A percentile compares a stretch with the other conserved stretches of the same genome.
Conservation (phyloP, 75 land plant genomes). For the Adiantum capillusveneris region DNA sequence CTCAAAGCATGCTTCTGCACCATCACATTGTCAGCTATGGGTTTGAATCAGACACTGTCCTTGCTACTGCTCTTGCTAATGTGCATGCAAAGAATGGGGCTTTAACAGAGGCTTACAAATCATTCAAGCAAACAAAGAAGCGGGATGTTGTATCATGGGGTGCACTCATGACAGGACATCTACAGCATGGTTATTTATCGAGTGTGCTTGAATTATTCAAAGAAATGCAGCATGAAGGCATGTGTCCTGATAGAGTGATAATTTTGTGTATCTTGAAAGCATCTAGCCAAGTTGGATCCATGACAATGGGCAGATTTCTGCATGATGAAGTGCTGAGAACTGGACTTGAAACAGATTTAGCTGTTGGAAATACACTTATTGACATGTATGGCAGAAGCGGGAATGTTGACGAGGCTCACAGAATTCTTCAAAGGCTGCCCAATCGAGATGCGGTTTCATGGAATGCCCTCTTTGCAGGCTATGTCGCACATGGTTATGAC, state of each 20-base stretch:
- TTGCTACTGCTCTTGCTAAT: not conserved
- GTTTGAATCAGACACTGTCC: not conserved
- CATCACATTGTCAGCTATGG: not conserved
- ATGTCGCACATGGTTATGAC: slow-evolving; percentile 7
- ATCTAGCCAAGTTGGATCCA: not conserved
- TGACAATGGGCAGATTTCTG: not conserved
- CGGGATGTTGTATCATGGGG: slow-evolving; percentile 8
- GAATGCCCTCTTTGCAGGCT: not conserved
- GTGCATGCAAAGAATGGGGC: not conserved
- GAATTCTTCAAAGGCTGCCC: not conserved
- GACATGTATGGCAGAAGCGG: slow-evolving; percentile 2
- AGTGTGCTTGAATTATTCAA: not conserved
- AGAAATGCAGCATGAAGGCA: not conserved
- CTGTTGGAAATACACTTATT: not conserved
- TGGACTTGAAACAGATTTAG: not conserved
- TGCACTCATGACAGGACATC: not conserved
- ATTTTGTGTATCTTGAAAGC: not conserved
- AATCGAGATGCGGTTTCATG: not conserved
- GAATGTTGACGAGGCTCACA: not conserved
- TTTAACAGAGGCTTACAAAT: not conserved
- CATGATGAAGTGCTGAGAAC: not conserved
- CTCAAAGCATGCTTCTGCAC: not conserved
- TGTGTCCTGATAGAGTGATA: not conserved
- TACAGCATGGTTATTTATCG: not conserved
- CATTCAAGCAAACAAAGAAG: not conserved